Evolutionary conservation across 2,329 filamentous ascomycete species (phyloP).

Genomic region (Aspergillus fumigatiaffinis): DNA sequence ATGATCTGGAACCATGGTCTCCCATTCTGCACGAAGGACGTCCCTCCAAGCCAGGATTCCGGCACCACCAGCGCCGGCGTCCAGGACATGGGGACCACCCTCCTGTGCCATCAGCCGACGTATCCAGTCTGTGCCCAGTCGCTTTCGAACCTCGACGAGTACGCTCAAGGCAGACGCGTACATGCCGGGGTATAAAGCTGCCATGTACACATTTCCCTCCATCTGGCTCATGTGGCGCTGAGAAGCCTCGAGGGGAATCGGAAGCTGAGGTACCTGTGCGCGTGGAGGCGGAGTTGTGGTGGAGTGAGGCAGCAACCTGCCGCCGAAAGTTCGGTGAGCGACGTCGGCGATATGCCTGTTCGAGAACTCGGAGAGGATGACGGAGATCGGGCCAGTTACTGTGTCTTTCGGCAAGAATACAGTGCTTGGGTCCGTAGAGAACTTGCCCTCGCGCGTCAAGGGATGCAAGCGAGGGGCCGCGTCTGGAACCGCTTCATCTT

Average conservation of each 20-base stretch:
- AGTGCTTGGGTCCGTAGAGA: constrained; percentile 68
- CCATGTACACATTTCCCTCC: constrained; percentile 58
- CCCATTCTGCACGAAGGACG: constrained; percentile 77
- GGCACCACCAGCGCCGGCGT: constrained; percentile 60
- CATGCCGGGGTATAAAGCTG: constrained; percentile 57
- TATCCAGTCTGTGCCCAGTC: constrained; percentile 58
- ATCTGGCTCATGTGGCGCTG: constrained; percentile 58
- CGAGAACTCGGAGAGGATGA: constrained; percentile 64
- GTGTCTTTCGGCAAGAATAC: constrained; percentile 68
- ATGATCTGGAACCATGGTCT: constrained; percentile 54
- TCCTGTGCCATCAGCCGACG: constrained; percentile 53
- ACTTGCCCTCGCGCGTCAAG: constrained; percentile 69
- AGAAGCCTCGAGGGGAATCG: constrained; percentile 55
- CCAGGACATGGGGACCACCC: constrained; percentile 55
- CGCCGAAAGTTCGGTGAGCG: constrained; percentile 73
- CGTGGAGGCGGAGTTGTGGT: constrained; percentile 61
- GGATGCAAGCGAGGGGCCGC: constrained; percentile 63
- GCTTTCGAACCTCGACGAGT: constrained; percentile 57
- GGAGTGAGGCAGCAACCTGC: constrained; percentile 69
- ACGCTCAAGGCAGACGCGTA: constrained; percentile 56
- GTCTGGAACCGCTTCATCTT: constrained; percentile 36
- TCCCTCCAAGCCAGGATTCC: constrained; percentile 63
- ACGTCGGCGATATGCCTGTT: constrained; percentile 70
- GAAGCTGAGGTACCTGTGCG: constrained; percentile 50
- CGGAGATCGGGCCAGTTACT: constrained; percentile 65